A percentile compares a stretch with the other conserved stretches of the same genome.
Conservation (phyloP, 345 rosid species). For the Syzygium aromaticum region DNA sequence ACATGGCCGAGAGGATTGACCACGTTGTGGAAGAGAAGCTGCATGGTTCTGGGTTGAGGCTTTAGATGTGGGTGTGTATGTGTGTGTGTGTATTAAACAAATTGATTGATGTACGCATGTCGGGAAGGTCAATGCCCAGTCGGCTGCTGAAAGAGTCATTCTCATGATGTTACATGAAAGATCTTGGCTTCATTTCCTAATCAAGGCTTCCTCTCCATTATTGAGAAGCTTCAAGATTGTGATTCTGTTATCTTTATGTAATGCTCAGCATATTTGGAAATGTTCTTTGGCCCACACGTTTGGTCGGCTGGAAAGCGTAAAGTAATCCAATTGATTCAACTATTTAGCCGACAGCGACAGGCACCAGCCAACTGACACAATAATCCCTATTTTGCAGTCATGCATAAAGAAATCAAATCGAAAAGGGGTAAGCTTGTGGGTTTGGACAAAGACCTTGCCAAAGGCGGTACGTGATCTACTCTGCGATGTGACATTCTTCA, state of each 20-base stretch:
- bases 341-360: not conserved
- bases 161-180: not conserved
- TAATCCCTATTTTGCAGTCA: not conserved
- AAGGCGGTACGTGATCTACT: not conserved
- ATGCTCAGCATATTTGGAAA: not conserved
- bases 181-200: not conserved
- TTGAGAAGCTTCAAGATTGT: not conserved
- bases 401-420: not conserved
- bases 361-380: not conserved
- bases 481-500: no score
- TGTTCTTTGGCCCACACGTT: not conserved
- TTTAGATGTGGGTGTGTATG: not conserved
- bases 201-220: not conserved
- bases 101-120: not conserved
- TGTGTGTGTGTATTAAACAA: not conserved
- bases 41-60: constrained; percentile 11
- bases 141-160: not conserved
- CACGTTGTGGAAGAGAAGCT: constrained; percentile 13
- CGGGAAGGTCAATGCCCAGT: not conserved
- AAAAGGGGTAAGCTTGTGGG: not conserved
- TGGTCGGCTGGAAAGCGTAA: not conserved
- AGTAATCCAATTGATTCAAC: not conserved
- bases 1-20: constrained; percentile 22
- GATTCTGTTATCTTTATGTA: not conserved
- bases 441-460: not conserved